Evolutionary conservation across 2,329 filamentous ascomycete species (phyloP).

Genomic region (Phaeoacremonium minimum): DNA sequence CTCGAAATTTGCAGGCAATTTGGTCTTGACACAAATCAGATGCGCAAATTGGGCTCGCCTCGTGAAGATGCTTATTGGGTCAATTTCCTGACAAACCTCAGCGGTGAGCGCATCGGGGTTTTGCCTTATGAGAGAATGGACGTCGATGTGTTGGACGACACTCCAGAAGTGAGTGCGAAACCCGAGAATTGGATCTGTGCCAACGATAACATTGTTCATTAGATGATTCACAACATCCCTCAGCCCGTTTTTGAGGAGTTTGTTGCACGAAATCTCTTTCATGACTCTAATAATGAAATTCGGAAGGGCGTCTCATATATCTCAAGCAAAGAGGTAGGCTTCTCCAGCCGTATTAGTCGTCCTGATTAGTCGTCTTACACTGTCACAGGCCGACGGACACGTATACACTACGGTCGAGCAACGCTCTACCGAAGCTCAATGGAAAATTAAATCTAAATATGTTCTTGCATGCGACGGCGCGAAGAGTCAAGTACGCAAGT

Average conservation of each 20-base stretch:
- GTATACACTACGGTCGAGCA: conserved; percentile 24
- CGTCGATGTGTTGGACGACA: conserved; percentile 24
- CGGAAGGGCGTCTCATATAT: conserved; percentile 26
- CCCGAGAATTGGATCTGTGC: too few species aligned
- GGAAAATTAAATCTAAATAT: conserved; percentile 22
- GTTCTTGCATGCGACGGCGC: conserved; percentile 31
- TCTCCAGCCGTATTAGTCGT: too few species aligned
- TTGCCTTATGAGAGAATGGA: conserved; percentile 29
- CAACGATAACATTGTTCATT: too few species aligned
- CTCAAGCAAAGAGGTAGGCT: conserved; percentile 23
- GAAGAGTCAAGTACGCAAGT: conserved; percentile 22
- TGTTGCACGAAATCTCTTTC: conserved; percentile 17
- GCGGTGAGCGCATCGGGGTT: conserved; percentile 25
- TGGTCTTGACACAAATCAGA: conserved; percentile 17
- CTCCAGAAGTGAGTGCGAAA: conserved; percentile 19
- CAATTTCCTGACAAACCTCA: conserved; percentile 32
- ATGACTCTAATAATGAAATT: conserved; percentile 21
- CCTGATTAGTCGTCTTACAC: background rate
- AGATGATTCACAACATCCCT: conserved; percentile 37
- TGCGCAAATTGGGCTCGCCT: conserved; percentile 20
- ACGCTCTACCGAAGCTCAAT: conserved; percentile 14
- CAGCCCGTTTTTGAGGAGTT: conserved; percentile 34
- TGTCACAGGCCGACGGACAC: conserved; percentile 12
- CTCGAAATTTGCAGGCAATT: conserved; percentile 24
- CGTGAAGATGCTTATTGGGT: conserved; percentile 31